Evolutionary conservation across 441 rosid species (phyloP), one percentile per base, ranked within the genome.

Genomic region (Euphorbia corollata): DNA sequence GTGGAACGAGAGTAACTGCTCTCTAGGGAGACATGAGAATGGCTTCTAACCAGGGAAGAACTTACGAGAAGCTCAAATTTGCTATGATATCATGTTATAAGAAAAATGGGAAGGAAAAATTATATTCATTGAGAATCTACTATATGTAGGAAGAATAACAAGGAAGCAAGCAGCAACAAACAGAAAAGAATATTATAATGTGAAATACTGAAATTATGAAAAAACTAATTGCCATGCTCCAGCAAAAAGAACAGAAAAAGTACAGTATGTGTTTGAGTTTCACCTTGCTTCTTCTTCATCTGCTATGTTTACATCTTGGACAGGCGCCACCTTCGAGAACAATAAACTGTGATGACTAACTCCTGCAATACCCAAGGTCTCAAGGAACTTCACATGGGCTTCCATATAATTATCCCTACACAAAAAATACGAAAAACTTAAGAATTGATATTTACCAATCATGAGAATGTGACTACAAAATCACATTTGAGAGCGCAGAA

Each of bases 271-370:
- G 24, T 45, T 68, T 76, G 39, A 53, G 24, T 45, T 68, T 75
- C 51, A 91, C 97, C 96, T 79, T 65, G 67, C 73, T 53, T 78
- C 88, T 69, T 82, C 87, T 69, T 82, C 87, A 19, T 74, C 89
- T 70, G 86, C 97, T n/a, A 84, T 84, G 50, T 77, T 78, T 39
- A 74, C 88, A 63, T 78, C 83, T 73, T 82, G 82, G 50, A 81
- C 78, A 24, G 89, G 90, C 69, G 87, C 86, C 16, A 90, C 76
- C 79, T 91, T 94, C 41, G 99, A 94, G 86, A 89, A 91, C 64
- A 94, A 89, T 69, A 94, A 75, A 73, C 96, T 94, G 76, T 94
- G 99, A 74, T 94, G 88, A 73, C 99, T 93, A 53, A 93, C 92
- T 67, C 97, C 99, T 24, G 96, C 96, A 64, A 93, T 89, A 19